These are phyloP conservation scores for Globisporangium yorkense DNA, from an alignment of 352 stramenopile genomes.

Conservation along the genomic window DNA sequence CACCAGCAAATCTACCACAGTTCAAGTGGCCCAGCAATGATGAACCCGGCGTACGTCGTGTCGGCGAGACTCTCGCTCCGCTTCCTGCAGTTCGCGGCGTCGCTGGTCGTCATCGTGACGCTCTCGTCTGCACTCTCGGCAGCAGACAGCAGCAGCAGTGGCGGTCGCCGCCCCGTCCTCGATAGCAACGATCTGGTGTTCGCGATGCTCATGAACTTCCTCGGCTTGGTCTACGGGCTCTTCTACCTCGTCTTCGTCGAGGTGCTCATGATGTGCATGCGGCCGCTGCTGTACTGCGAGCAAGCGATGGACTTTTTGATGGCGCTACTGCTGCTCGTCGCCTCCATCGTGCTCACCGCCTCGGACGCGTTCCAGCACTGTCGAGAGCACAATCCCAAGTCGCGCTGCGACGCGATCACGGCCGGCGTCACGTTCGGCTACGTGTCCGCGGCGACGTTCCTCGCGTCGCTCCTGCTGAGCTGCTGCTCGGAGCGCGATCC, in stretches of 20 bases:
- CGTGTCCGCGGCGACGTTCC: slow-evolving; percentile 5
- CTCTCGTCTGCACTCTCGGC: slow-evolving; percentile 2
- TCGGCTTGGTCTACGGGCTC: slow-evolving; percentile 12
- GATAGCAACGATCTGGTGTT: slow-evolving; percentile 11
- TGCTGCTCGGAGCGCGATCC: slow-evolving; percentile 5
- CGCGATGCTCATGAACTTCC: slow-evolving; percentile 12
- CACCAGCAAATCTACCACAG: background rate
- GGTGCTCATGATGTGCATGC: slow-evolving; percentile 12
- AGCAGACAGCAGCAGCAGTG: background rate
- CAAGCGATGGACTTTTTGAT: slow-evolving; percentile 13
- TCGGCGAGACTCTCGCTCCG: slow-evolving; percentile 13
- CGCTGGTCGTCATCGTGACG: slow-evolving; percentile 8
- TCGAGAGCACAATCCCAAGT: slow-evolving; percentile 1
- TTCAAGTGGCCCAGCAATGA: background rate
- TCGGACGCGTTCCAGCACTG: slow-evolving; percentile 7
- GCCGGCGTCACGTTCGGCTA: slow-evolving; percentile 7
- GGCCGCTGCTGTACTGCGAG: slow-evolving; percentile 13
- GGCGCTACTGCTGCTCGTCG: slow-evolving; percentile 11
- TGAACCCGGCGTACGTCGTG: slow-evolving; percentile 13
- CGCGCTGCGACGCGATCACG: slow-evolving; percentile 4
- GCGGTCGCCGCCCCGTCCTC: background rate
- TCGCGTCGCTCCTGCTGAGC: slow-evolving; percentile 8
- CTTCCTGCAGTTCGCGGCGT: slow-evolving; percentile 13
- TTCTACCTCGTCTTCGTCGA: slow-evolving; percentile 17
- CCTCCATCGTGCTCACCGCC: slow-evolving; percentile 11